phyloP scores from a whole-genome alignment of 257 asterid species.

The Parsonsia alboflavescens region DNA sequence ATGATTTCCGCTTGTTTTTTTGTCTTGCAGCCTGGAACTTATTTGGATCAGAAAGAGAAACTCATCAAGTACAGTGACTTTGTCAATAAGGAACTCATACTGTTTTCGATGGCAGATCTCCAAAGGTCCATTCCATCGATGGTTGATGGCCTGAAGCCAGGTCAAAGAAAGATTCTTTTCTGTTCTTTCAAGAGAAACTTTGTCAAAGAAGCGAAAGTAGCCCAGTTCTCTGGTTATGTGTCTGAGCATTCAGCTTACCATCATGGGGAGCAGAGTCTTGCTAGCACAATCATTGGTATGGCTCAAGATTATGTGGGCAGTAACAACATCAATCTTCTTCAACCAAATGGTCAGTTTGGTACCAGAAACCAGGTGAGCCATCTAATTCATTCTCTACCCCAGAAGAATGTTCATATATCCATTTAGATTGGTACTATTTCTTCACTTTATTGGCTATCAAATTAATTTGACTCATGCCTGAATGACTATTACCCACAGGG shows the following conservation, averaged over 20 bases:
- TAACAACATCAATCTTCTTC: conserved; percentile 82
- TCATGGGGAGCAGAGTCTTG: conserved; percentile 97
- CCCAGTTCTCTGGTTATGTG: conserved; percentile 93
- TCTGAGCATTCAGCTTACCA: conserved; percentile 99
- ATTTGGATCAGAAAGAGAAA: conserved; percentile 63
- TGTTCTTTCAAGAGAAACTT: conserved; percentile 91
- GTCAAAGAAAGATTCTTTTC: conserved; percentile 91
- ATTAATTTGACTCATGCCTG: conserved; percentile 2
- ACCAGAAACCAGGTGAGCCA: conserved; percentile 70
- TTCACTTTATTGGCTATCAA: background rate
- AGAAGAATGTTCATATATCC: background rate
- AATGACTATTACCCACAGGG: conserved; percentile 44
- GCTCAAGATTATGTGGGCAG: conserved; percentile 95
- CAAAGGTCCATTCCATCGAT: conserved; percentile 98
- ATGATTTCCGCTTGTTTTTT: background rate
- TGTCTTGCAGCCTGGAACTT: conserved; percentile 81
- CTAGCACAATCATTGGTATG: conserved; percentile 91
- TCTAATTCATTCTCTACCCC: background rate
- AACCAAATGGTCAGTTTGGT: conserved; percentile 97
- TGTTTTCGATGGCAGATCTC: conserved; percentile 90
- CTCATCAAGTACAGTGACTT: conserved; percentile 77
- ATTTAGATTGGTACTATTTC: background rate
- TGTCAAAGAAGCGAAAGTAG: conserved; percentile 78
- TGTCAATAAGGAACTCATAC: conserved; percentile 88
- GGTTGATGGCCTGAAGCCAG: conserved; percentile 99